Conservation (phyloP, 768 basidiomycete genomes). For the Chiua virens region DNA sequence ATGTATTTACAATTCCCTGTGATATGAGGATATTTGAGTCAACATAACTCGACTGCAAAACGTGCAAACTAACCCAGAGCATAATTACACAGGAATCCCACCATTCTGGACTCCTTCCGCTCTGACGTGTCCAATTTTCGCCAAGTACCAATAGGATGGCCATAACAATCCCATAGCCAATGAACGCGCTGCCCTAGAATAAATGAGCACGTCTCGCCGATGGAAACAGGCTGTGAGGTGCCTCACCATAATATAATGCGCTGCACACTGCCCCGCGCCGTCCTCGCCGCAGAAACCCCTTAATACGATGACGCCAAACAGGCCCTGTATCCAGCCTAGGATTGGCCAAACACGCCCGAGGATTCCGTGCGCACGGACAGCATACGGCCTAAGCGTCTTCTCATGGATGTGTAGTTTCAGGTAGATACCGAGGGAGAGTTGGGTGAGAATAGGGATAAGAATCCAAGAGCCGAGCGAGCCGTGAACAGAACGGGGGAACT, state of each 20-base stretch:
- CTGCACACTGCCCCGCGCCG: slow-evolving; percentile 80
- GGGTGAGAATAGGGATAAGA: slow-evolving; percentile 61
- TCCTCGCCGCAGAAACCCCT: slow-evolving; percentile 76
- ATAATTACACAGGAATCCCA: slow-evolving; percentile 75
- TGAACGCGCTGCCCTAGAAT: slow-evolving; percentile 75
- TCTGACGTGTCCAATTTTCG: slow-evolving; percentile 72
- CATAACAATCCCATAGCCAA: slow-evolving; percentile 83
- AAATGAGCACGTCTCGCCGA: slow-evolving; percentile 8
- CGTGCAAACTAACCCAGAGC: slow-evolving; percentile 45
- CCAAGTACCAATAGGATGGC: slow-evolving; percentile 75
- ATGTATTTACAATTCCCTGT: slow-evolving; percentile 71
- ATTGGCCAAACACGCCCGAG: slow-evolving; percentile 84
- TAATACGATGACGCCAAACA: slow-evolving; percentile 78
- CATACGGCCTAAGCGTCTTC: slow-evolving; percentile 65
- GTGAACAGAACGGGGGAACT: slow-evolving; percentile 75
- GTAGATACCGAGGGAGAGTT: slow-evolving; percentile 78
- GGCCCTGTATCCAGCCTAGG: slow-evolving; percentile 85
- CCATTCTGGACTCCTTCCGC: slow-evolving; percentile 76
- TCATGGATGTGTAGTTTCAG: slow-evolving; percentile 92
- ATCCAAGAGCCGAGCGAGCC: slow-evolving; percentile 56
- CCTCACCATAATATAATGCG: slow-evolving; percentile 77
- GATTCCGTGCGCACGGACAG: slow-evolving; percentile 70
- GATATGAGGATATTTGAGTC: neutral
- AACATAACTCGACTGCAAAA: neutral
- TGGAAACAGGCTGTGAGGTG: neutral